Percentiles rank a stretch among this genome's conserved stretches.
These are phyloP conservation scores for Posidonia oceanica DNA, from an alignment of 116 monocot genomes.

Conservation along the genomic window DNA sequence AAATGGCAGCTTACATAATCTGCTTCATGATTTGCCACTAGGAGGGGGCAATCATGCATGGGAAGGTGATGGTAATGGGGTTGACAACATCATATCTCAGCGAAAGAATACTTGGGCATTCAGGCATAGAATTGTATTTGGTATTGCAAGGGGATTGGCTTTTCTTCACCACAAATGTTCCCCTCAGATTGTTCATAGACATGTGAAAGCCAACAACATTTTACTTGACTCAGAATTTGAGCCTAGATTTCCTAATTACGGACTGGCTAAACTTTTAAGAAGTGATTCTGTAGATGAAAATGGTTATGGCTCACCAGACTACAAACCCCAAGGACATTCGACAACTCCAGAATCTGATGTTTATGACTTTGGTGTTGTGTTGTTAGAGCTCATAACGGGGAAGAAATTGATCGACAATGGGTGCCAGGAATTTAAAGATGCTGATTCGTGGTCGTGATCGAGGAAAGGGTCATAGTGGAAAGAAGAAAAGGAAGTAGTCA, in stretches of 20 bases:
- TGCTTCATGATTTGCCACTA: slow-evolving; percentile 59
- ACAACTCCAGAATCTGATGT: slow-evolving; percentile 67
- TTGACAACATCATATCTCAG: background rate
- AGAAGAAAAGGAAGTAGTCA: too few species aligned
- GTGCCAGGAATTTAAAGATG: slow-evolving; percentile 30
- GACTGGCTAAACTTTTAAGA: slow-evolving; percentile 45
- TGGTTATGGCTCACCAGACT: slow-evolving; percentile 24
- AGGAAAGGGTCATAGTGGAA: too few species aligned
- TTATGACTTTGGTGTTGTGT: slow-evolving; percentile 71
- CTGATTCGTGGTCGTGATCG: background rate
- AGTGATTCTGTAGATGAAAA: slow-evolving; percentile 15
- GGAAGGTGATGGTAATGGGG: background rate
- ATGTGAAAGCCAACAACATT: slow-evolving; percentile 71
- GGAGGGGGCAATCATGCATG: slow-evolving; percentile 29
- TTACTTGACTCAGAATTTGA: slow-evolving; percentile 66
- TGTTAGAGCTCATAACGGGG: slow-evolving; percentile 79
- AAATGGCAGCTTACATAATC: slow-evolving; percentile 75
- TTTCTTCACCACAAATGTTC: slow-evolving; percentile 81
- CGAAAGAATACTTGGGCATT: slow-evolving; percentile 57
- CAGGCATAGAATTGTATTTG: slow-evolving; percentile 69
- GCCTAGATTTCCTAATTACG: slow-evolving; percentile 69
- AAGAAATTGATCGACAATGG: slow-evolving; percentile 53
- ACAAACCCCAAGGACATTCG: slow-evolving; percentile 18
- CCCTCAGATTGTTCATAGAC: slow-evolving; percentile 72
- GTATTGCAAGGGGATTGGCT: slow-evolving; percentile 64